Evolutionary conservation across 2,329 filamentous ascomycete species (phyloP).

Genomic region (Botrytis hyacinthi): DNA sequence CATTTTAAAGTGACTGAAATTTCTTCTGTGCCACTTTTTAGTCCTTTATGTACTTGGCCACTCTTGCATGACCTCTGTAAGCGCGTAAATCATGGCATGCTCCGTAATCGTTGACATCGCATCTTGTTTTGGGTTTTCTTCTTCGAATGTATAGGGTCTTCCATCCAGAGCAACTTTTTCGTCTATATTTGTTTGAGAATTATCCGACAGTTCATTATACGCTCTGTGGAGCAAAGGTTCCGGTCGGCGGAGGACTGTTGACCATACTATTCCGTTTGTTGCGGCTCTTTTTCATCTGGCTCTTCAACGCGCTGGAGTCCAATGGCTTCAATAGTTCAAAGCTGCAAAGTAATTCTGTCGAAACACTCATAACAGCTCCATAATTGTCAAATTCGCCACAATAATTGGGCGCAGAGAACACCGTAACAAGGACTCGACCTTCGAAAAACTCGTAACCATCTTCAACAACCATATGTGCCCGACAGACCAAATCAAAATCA

Average conservation of each 20-base stretch:
- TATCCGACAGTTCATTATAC: slow-evolving; percentile 16
- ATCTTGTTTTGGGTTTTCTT: not conserved
- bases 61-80: not conserved
- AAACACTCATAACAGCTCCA: slow-evolving; percentile 98
- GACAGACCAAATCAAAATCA: slow-evolving; percentile 95
- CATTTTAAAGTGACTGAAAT: not conserved
- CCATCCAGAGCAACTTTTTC: not conserved
- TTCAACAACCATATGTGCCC: slow-evolving; percentile 98
- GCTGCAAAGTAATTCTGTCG: slow-evolving; percentile 86
- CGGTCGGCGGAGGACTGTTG: slow-evolving; percentile 73
- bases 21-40: not conserved
- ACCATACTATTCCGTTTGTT: slow-evolving; percentile 94
- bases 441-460: slow-evolving; percentile 99
- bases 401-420: slow-evolving; percentile 98
- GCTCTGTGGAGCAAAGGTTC: slow-evolving; percentile 23
- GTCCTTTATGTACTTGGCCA: not conserved
- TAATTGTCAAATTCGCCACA: slow-evolving; percentile 99
- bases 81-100: slow-evolving; percentile 7
- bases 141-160: not conserved
- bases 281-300: slow-evolving; percentile 96
- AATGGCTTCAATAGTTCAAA: slow-evolving; percentile 96
- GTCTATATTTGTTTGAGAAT: not conserved
- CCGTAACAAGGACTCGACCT: slow-evolving; percentile 89
- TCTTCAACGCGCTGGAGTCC: slow-evolving; percentile 94
- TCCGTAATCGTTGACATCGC: not conserved